A percentile compares a stretch with the other conserved stretches of the same genome.
phyloP scores from a whole-genome alignment of 2,329 filamentous ascomycete genomes.

The Clonostachys sp. region DNA sequence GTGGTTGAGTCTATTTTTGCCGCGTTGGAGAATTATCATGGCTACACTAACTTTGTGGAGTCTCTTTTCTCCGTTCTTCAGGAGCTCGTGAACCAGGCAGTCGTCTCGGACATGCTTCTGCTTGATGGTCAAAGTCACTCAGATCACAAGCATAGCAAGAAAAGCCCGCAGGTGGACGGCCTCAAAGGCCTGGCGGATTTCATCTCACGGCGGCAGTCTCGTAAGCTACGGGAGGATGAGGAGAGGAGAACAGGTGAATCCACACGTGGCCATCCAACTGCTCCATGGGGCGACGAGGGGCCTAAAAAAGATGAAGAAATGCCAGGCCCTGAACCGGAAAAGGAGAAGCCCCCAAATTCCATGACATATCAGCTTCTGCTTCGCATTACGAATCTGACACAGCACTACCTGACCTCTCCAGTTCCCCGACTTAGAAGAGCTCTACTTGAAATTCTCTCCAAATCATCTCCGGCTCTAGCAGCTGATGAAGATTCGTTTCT shows the following conservation, averaged over 20 bases:
- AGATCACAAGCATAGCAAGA: slow-evolving; percentile 36
- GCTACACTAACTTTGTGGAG: slow-evolving; percentile 83
- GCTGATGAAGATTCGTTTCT: slow-evolving; percentile 79
- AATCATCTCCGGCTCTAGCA: slow-evolving; percentile 67
- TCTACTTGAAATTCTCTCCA: slow-evolving; percentile 71
- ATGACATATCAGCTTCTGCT: slow-evolving; percentile 78
- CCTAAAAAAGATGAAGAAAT: slow-evolving; percentile 24
- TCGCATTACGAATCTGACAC: slow-evolving; percentile 77
- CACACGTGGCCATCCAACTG: slow-evolving; percentile 21
- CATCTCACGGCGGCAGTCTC: slow-evolving; percentile 51
- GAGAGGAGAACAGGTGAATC: slow-evolving; percentile 23
- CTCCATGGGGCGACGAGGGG: slow-evolving; percentile 28
- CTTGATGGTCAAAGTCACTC: slow-evolving; percentile 31
- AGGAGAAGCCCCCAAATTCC: slow-evolving; percentile 61
- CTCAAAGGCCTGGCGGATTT: slow-evolving; percentile 47
- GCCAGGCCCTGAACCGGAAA: slow-evolving; percentile 18
- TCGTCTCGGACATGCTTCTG: slow-evolving; percentile 49
- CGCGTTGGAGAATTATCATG: slow-evolving; percentile 91
- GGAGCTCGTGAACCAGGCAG: slow-evolving; percentile 79
- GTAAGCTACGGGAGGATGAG: slow-evolving; percentile 23
- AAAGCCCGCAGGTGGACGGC: slow-evolving; percentile 18
- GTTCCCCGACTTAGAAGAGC: slow-evolving; percentile 74
- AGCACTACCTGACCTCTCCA: slow-evolving; percentile 85
- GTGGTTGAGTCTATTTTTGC: slow-evolving; percentile 87
- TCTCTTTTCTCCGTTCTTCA: slow-evolving; percentile 77